Percentiles rank a stretch among this genome's conserved stretches.
Conservation (phyloP, 192 early-diverging fungal species). For the Rhizoclosmatium globosum region DNA sequence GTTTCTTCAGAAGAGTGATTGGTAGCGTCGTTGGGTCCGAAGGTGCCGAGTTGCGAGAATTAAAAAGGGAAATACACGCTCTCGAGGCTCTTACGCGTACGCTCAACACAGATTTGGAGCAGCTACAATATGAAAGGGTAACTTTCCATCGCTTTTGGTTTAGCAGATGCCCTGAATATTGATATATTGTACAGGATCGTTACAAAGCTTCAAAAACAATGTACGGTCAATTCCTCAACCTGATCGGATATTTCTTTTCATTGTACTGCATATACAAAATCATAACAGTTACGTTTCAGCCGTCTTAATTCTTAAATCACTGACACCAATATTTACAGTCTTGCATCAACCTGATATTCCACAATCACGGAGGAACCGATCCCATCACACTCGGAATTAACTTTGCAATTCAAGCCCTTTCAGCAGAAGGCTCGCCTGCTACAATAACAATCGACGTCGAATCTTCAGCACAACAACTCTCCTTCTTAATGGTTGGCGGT, state of each 20-base stretch:
- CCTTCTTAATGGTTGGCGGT: slow-evolving; percentile 89
- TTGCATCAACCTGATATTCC: slow-evolving; percentile 79
- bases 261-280: slow-evolving; percentile 92
- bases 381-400: slow-evolving; percentile 84
- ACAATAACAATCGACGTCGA: slow-evolving; percentile 68
- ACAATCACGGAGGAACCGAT: slow-evolving; percentile 76
- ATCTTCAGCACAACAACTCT: slow-evolving; percentile 91
- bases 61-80: slow-evolving; percentile 61
- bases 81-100: slow-evolving; percentile 74
- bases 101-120: slow-evolving; percentile 81
- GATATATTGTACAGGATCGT: slow-evolving; percentile 49
- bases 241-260: slow-evolving; percentile 87
- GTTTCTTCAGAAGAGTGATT: slow-evolving; percentile 65
- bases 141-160: not conserved
- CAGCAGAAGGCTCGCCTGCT: slow-evolving; percentile 48
- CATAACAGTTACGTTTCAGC: slow-evolving; percentile 60
- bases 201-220: slow-evolving; percentile 70
- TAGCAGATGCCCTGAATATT: not conserved
- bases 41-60: slow-evolving; percentile 50
- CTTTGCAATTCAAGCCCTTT: slow-evolving; percentile 69
- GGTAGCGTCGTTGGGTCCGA: slow-evolving; percentile 45
- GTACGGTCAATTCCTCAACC: slow-evolving; percentile 80
- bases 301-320: not conserved
- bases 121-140: slow-evolving; percentile 79
- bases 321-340: slow-evolving; percentile 53